Evolutionary conservation across 495 filamentous ascomycete genomes (phyloP).

Genomic region (Neurospora terricola): DNA sequence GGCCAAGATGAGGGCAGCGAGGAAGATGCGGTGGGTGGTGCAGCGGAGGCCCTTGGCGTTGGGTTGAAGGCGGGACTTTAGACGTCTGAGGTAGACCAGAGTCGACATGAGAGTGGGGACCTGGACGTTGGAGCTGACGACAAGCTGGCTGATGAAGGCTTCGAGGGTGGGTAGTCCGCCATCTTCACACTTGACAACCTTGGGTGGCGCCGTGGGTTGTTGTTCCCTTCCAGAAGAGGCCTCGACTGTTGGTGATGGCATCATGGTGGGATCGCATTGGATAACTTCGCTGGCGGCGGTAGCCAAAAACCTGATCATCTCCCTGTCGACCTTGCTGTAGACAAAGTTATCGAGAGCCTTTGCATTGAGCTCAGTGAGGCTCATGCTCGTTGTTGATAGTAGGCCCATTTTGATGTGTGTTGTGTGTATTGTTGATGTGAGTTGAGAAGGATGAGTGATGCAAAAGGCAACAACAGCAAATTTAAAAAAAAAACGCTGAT

Average conservation of each 20-base stretch:
- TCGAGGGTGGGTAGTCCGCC: slow-evolving; percentile 64
- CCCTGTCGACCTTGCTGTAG: slow-evolving; percentile 63
- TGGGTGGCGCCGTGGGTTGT: slow-evolving; percentile 58
- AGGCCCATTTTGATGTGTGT: slow-evolving; percentile 27
- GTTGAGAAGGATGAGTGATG: slow-evolving; percentile 4
- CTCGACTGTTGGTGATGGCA: slow-evolving; percentile 24
- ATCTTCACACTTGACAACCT: slow-evolving; percentile 34
- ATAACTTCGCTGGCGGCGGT: slow-evolving; percentile 78
- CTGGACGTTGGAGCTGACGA: slow-evolving; percentile 89
- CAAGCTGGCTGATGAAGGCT: slow-evolving; percentile 81
- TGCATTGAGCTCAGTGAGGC: slow-evolving; percentile 50
- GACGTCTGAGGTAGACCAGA: slow-evolving; percentile 80
- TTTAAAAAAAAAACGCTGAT: neutral
- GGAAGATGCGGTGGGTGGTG: slow-evolving; percentile 95
- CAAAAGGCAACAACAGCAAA: neutral
- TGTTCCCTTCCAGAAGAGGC: slow-evolving; percentile 29
- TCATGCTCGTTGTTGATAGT: slow-evolving; percentile 20
- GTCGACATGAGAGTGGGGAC: slow-evolving; percentile 95
- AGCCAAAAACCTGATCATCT: slow-evolving; percentile 83
- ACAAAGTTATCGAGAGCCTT: slow-evolving; percentile 86
- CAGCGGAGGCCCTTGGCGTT: slow-evolving; percentile 96
- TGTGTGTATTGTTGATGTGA: slow-evolving; percentile 7
- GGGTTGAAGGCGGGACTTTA: slow-evolving; percentile 74
- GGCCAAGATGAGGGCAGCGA: slow-evolving; percentile 80
- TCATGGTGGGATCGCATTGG: slow-evolving; percentile 63